Evolutionary conservation across 345 rosid genomes (phyloP), one percentile per base, ranked within the genome.

Genomic region (Anacardium occidentale): DNA sequence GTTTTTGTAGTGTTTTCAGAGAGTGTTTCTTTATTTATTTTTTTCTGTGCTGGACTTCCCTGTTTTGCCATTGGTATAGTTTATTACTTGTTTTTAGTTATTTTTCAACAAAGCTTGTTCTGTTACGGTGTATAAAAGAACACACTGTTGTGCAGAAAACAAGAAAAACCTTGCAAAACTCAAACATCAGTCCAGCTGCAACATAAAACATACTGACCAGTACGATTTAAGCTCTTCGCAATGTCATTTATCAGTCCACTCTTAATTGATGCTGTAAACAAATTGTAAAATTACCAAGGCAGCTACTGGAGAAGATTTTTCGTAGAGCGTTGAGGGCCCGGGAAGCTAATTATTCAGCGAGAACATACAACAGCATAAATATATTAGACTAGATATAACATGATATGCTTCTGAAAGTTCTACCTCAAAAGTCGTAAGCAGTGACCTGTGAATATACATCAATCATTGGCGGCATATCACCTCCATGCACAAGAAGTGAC

Each of bases 401-500:
- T 25, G 62, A 59, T 5, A 51, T n/a, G 61, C 54, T 48, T 29
- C 32, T 22, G n/a, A 60, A 20, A 58, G 37, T 54, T 58, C 32
- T 48, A 68, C 69, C 72, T 69, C 57, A 48, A 37, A 47, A 21
- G 32, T 63, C 59, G 8, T 52, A 44, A 68, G 57, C 15, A 12
- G 42, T 74, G 21, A 22, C 67, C 50, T 13, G 37, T 1, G 58
- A 22, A 59, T 21, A 14, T 34, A 51, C 59, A 24, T 21, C 3
- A n/a, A 18, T 48, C 63, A 50, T 55, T 9, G 18, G 11, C 18
- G 8, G 48, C 64, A 42, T 59, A 69, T 82, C 87, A 92, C 73
- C 85, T 83, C 98, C 99, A 95, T 24, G 99, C 99, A 75, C 91
- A 87, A 58, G 99, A 89, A 78, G 83, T 50, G 45, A 95, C 63